Evolutionary conservation across 2,329 filamentous ascomycete species (phyloP), one percentile per base, ranked within the genome.

Genomic region (Hypoxylon sp.): DNA sequence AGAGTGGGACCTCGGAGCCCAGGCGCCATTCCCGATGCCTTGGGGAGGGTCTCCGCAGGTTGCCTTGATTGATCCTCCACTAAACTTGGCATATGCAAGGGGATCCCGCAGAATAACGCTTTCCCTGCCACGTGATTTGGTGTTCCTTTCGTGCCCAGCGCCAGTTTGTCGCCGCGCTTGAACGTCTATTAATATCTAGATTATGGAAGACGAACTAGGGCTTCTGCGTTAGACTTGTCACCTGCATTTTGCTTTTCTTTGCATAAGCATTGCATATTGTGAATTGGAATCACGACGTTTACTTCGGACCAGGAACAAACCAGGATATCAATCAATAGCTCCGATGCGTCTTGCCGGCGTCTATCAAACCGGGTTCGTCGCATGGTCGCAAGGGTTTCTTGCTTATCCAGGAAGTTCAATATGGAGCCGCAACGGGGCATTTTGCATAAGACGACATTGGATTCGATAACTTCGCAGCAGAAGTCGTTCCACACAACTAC

Each of bases 371-470:
- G 21, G 30, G 21, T 19, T 16, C 32, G 21, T 47, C 45, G 14
- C 16, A 41, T 46, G 25, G 41, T 52, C n/a, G 43, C 25, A 16
- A 19, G 21, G 14, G 45, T 34, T 50, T n/a, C 16, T 57, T 32
- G 21, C 30, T 53, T 16, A 19, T 16, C 16, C 48, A 14, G n/a
- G 11, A 21, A 46, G 9, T 45, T 43, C 37, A 39, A 19, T 12
- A 76, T 77, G 75, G 74, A 75, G 43, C 66, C 39, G 12, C 70
- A 53, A 32, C 69, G 68, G 37, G 73, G 82, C 53, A 69, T 81
- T 46, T 72, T 81, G 48, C 84, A 87, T 75, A 83, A 82, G 61
- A 85, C 83, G 67, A 86, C 84, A 60, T 77, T 87, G 30, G 80
- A 85, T 57, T 81, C 83, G 50, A 82, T 82, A 19, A 75, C 79